Evolutionary conservation across 306 rosid species (phyloP).

Genomic region (Cucurbita argyrosperma): DNA sequence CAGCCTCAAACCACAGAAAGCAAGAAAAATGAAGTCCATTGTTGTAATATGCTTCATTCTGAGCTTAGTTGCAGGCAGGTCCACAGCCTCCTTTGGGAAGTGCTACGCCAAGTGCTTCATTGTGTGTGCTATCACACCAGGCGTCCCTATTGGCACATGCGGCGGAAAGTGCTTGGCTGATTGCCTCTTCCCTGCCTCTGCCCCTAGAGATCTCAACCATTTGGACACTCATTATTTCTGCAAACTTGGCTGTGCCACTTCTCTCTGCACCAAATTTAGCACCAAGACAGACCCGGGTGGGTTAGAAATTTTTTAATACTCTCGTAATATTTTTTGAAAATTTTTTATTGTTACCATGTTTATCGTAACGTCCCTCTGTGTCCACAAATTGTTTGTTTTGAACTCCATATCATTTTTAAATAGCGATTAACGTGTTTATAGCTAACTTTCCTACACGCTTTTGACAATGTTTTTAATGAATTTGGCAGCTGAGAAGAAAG

Average conservation of each 20-base stretch:
- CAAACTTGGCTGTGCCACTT: conserved; percentile 28
- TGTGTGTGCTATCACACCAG: conserved; percentile 20
- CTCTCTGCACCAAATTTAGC: conserved; percentile 28
- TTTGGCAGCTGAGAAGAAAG: conserved; percentile 20
- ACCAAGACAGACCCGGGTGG: conserved; percentile 21
- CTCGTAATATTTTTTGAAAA: not conserved
- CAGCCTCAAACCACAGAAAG: not conserved
- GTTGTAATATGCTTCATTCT: not conserved
- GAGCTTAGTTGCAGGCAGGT: conserved; percentile 2
- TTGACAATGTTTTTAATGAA: not conserved
- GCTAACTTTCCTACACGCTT: not conserved
- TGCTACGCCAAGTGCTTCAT: conserved; percentile 29
- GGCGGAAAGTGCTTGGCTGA: conserved; percentile 18
- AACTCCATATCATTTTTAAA: no score
- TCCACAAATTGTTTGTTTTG: no score
- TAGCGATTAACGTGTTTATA: no score
- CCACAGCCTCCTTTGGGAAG: conserved; percentile 12
- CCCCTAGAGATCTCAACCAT: not conserved
- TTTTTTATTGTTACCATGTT: no score
- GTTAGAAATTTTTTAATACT: not conserved
- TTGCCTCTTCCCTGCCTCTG: conserved; percentile 8
- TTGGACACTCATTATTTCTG: conserved; percentile 13
- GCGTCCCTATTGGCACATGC: conserved; percentile 10
- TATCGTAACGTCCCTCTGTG: no score
- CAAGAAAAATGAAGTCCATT: not conserved